Evolutionary conservation across 108 stramenopile genomes (phyloP).

Genomic region (Cyclostephanos tholiformis): DNA sequence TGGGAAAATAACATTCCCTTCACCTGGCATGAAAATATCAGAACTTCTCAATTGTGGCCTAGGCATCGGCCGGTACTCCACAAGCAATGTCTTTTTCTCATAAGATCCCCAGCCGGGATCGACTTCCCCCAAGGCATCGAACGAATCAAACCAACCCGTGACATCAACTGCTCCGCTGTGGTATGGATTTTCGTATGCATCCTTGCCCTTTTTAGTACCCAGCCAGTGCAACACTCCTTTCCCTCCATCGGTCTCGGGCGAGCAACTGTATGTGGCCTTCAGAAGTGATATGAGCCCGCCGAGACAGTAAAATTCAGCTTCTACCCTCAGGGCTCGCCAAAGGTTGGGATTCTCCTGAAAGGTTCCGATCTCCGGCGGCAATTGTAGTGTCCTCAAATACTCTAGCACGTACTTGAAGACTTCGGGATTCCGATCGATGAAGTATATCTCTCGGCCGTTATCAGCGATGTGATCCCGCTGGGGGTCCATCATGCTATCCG

Average conservation of each 20-base stretch:
- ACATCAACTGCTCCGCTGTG: slow-evolving; percentile 5
- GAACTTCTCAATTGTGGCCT: neutral
- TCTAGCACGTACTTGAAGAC: slow-evolving; percentile 7
- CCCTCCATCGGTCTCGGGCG: slow-evolving; percentile 5
- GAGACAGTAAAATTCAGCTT: slow-evolving; percentile 14
- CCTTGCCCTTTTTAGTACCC: slow-evolving; percentile 10
- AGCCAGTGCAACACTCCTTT: slow-evolving; percentile 24
- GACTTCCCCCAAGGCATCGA: neutral
- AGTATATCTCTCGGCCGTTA: slow-evolving; percentile 18
- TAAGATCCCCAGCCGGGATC: neutral
- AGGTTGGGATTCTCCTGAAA: slow-evolving; percentile 9
- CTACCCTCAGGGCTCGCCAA: slow-evolving; percentile 10
- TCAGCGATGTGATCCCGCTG: slow-evolving; percentile 7
- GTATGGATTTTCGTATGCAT: slow-evolving; percentile 16
- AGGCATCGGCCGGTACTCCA: slow-evolving; percentile 2
- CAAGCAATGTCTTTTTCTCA: neutral
- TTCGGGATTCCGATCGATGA: slow-evolving; percentile 24
- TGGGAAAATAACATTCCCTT: neutral
- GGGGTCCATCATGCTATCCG: slow-evolving; percentile 22
- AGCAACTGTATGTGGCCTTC: slow-evolving; percentile 15
- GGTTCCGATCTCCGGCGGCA: slow-evolving; percentile 6
- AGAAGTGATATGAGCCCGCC: slow-evolving; percentile 5
- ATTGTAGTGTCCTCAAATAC: slow-evolving; percentile 12
- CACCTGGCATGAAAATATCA: neutral
- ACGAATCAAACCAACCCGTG: slow-evolving; percentile 4